phyloP scores from a whole-genome alignment of 768 basidiomycete genomes.

The Suillus fuscotomentosus region DNA sequence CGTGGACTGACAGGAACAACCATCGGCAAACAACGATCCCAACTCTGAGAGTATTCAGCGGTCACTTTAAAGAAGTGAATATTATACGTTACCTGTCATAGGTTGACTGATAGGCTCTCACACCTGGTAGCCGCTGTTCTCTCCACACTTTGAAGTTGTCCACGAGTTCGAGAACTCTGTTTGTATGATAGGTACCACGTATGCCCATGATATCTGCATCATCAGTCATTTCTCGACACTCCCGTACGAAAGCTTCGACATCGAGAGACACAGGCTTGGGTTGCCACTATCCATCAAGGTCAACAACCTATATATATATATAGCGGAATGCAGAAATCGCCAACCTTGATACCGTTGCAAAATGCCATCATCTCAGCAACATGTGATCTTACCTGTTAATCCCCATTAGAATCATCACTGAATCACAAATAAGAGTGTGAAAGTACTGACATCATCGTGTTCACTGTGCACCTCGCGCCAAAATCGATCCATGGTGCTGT shows the following conservation, averaged over 20 bases:
- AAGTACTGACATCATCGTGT: slow-evolving; percentile 66
- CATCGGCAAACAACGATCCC: slow-evolving; percentile 72
- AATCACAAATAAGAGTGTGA: slow-evolving; percentile 2
- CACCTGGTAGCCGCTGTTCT: slow-evolving; percentile 66
- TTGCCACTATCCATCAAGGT: slow-evolving; percentile 45
- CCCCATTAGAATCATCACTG: slow-evolving; percentile 2
- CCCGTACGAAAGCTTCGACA: slow-evolving; percentile 62
- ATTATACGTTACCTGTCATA: slow-evolving; percentile 63
- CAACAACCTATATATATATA: slow-evolving; percentile 3
- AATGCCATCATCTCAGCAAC: slow-evolving; percentile 75
- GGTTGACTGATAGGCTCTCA: slow-evolving; percentile 79
- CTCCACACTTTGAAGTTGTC: slow-evolving; percentile 69
- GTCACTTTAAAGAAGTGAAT: neutral
- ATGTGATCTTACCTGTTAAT: slow-evolving; percentile 61
- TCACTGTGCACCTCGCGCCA: slow-evolving; percentile 74
- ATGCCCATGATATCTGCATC: slow-evolving; percentile 77
- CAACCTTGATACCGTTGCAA: slow-evolving; percentile 70
- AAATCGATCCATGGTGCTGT: slow-evolving; percentile 61
- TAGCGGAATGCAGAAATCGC: slow-evolving; percentile 8
- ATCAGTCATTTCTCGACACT: slow-evolving; percentile 54
- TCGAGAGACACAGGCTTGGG: slow-evolving; percentile 61
- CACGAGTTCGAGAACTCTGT: slow-evolving; percentile 59
- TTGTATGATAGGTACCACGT: slow-evolving; percentile 59
- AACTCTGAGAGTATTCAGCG: slow-evolving; percentile 39
- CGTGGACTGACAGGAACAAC: slow-evolving; percentile 72